Evolutionary conservation across 352 stramenopile species (phyloP).

Genomic region (Pythium insidiosum): DNA sequence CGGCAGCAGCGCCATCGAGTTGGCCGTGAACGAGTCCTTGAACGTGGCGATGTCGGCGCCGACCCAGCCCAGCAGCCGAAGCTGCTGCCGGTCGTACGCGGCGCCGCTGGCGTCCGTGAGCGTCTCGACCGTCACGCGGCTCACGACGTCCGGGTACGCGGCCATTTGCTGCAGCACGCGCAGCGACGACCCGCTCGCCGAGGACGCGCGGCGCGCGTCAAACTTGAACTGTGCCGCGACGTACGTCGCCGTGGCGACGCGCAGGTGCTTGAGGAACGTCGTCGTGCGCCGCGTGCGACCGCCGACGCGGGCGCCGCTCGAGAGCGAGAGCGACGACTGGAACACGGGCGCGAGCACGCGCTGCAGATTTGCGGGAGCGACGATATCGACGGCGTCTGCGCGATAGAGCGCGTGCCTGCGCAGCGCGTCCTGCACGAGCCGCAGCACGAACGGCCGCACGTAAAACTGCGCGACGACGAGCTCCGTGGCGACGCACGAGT

Average conservation of each 20-base stretch:
- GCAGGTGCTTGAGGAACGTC: conserved; percentile 17
- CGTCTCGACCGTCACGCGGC: conserved; percentile 10
- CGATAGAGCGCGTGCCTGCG: conserved; percentile 5
- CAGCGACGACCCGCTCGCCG: conserved; percentile 23
- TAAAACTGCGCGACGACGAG: conserved; percentile 31
- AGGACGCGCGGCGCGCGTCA: conserved; percentile 8
- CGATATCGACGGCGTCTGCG: conserved; percentile 1
- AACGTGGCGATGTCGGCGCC: conserved; percentile 26
- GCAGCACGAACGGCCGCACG: conserved; percentile 25
- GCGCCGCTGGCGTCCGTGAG: background rate
- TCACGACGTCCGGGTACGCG: conserved; percentile 27
- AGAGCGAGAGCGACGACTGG: conserved; percentile 17
- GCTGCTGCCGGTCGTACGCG: conserved; percentile 21
- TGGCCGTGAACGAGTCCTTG: conserved; percentile 24
- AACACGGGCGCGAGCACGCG: conserved; percentile 21
- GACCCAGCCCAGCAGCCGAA: conserved; percentile 25
- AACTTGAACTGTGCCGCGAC: conserved; percentile 24
- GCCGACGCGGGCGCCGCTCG: conserved; percentile 11
- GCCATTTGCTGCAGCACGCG: conserved; percentile 30
- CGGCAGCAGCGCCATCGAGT: conserved; percentile 19
- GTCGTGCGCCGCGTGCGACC: background rate
- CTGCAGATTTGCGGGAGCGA: conserved; percentile 11
- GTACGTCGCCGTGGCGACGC: conserved; percentile 13
- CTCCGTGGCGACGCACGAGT: conserved; percentile 31
- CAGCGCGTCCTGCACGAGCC: conserved; percentile 19